phyloP scores from a whole-genome alignment of 2,329 filamentous ascomycete species.

The Fonsecaea monophora region DNA sequence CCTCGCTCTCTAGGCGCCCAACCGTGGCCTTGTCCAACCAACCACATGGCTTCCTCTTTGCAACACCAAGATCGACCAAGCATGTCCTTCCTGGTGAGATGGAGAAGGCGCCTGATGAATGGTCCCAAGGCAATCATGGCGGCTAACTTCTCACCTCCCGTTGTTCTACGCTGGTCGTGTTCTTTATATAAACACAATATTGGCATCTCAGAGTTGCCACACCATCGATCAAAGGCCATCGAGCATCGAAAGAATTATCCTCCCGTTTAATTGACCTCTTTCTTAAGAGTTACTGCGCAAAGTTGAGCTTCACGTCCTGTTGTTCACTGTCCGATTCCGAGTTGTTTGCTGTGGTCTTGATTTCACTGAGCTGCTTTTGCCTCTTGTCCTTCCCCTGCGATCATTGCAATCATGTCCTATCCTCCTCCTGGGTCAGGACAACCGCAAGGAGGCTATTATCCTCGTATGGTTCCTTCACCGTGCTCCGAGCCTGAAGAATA shows the following conservation, averaged over 20 bases:
- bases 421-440: slow-evolving; percentile 28
- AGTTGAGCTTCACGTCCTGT: slow-evolving; percentile 11
- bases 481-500: not conserved
- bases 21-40: slow-evolving; percentile 24
- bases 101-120: slow-evolving; percentile 10
- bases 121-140: slow-evolving; percentile 17
- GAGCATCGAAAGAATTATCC: not conserved
- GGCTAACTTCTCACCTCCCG: slow-evolving; percentile 26
- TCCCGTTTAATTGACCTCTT: not conserved
- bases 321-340: not conserved
- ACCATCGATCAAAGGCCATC: not conserved
- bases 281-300: not conserved
- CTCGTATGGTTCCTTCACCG: slow-evolving; percentile 37
- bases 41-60: slow-evolving; percentile 23
- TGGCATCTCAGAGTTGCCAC: not conserved
- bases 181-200: slow-evolving; percentile 11
- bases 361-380: not conserved
- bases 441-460: slow-evolving; percentile 40
- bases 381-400: not conserved
- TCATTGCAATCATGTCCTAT: slow-evolving; percentile 26
- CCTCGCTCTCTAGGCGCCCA: slow-evolving; percentile 32
- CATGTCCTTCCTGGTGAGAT: slow-evolving; percentile 27
- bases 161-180: slow-evolving; percentile 9
- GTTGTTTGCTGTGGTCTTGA: slow-evolving; percentile 1
- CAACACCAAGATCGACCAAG: slow-evolving; percentile 33